Evolutionary conservation across 2,329 filamentous ascomycete genomes (phyloP).

Genomic region (Fusarium miscanthi): DNA sequence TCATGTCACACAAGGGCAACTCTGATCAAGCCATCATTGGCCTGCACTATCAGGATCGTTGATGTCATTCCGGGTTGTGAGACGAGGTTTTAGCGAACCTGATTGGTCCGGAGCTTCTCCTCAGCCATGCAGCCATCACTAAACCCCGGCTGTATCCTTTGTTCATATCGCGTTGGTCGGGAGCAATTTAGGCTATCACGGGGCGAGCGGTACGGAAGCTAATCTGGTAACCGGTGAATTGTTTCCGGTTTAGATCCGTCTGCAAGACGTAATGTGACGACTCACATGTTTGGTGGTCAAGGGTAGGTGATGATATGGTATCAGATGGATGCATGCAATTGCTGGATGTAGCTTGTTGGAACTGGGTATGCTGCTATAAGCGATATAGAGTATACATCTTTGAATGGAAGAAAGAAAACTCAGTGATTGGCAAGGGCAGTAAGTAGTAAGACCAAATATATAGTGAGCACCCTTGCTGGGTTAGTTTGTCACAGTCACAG

Average conservation of each 20-base stretch:
- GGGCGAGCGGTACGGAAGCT: not conserved
- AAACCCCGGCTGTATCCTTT: not conserved
- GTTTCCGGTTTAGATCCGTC: not conserved
- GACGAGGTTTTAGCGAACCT: not conserved
- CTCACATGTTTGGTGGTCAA: not conserved
- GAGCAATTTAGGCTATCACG: not conserved
- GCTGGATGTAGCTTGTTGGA: accelerated
- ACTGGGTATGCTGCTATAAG: accelerated
- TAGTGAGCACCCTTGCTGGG: too few relatives aligned
- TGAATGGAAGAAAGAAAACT: too few relatives aligned
- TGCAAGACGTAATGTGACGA: not conserved
- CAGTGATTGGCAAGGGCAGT: too few relatives aligned
- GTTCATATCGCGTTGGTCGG: not conserved
- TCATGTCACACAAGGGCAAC: not conserved
- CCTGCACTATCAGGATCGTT: conserved; percentile 3
- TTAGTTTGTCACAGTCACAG: too few relatives aligned
- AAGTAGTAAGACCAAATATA: too few relatives aligned
- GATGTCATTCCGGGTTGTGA: conserved; percentile 18
- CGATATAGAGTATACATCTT: accelerated
- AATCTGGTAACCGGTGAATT: not conserved
- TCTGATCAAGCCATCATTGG: conserved; percentile 3
- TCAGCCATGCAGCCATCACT: not conserved
- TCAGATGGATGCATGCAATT: not conserved
- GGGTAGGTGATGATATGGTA: not conserved
- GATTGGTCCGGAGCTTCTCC: not conserved